A percentile compares a stretch with the other conserved stretches of the same genome.
Conservation (phyloP, 352 stramenopile genomes). For the Globisporangium okanoganense region DNA sequence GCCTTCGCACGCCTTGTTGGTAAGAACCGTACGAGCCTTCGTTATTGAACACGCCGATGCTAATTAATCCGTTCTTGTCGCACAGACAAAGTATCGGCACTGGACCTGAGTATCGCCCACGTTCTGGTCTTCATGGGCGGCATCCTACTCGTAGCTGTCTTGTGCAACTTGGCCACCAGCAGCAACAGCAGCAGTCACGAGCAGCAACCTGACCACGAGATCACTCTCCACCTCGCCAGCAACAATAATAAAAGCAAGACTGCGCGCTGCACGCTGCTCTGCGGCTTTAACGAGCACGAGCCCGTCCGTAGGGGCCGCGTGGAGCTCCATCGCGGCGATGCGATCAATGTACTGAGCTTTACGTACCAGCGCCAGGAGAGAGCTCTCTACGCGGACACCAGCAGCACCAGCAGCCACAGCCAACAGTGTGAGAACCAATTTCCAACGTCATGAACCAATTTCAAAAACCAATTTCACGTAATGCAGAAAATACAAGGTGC, state of each 20-base stretch:
- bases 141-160: not conserved
- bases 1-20: not conserved
- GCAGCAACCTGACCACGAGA: not conserved
- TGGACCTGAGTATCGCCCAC: not conserved
- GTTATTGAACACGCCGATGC: too few relatives aligned
- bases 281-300: not conserved
- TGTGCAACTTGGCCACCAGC: not conserved
- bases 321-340: not conserved
- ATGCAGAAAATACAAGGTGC: slow-evolving; percentile 2
- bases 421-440: not conserved
- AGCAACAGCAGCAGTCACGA: not conserved
- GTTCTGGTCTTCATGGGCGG: not conserved
- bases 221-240: not conserved
- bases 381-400: not conserved
- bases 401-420: not conserved
- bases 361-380: not conserved
- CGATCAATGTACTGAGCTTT: not conserved
- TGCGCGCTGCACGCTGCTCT: not conserved
- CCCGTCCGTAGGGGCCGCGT: not conserved
- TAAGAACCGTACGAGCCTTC: too few relatives aligned
- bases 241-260: not conserved
- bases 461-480: not conserved
- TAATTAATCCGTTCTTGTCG: not conserved
- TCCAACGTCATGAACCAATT: not conserved
- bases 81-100: not conserved